phyloP scores from a whole-genome alignment of 2,329 filamentous ascomycete species.

The Paracamarosporium sp. region DNA sequence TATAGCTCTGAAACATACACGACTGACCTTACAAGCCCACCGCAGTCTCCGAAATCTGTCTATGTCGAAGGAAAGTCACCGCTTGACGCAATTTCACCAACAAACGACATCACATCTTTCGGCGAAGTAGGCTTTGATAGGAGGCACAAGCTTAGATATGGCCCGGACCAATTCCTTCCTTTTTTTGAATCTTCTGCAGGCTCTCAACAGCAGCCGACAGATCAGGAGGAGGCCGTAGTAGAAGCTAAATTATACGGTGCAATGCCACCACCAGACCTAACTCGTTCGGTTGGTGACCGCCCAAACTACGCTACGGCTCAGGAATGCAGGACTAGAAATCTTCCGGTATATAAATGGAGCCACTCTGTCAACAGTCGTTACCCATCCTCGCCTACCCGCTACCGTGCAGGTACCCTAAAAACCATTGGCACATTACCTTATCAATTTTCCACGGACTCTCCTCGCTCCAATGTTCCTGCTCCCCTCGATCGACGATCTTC shows the following conservation, averaged over 20 bases:
- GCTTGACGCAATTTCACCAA: background rate
- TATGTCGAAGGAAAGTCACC: background rate
- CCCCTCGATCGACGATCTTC: background rate
- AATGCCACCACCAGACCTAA: background rate
- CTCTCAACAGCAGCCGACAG: background rate
- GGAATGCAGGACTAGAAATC: no score
- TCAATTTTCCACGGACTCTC: background rate
- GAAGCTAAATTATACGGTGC: background rate
- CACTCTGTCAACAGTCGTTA: background rate
- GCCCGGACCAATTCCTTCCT: background rate
- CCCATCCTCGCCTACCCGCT: background rate
- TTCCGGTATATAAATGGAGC: no score
- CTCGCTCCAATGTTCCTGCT: background rate
- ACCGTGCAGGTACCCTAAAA: background rate
- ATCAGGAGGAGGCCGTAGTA: background rate
- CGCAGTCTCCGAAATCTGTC: background rate
- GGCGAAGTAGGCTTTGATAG: background rate
- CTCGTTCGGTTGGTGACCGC: background rate
- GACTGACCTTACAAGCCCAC: background rate
- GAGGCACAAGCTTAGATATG: background rate
- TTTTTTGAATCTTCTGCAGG: background rate
- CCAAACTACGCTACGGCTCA: background rate
- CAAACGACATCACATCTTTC: background rate
- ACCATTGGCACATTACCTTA: background rate
- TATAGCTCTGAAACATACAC: background rate